Evolutionary conservation across 1,139 yeast genomes (phyloP).

Genomic region (Suhomyces ambrosiae): DNA sequence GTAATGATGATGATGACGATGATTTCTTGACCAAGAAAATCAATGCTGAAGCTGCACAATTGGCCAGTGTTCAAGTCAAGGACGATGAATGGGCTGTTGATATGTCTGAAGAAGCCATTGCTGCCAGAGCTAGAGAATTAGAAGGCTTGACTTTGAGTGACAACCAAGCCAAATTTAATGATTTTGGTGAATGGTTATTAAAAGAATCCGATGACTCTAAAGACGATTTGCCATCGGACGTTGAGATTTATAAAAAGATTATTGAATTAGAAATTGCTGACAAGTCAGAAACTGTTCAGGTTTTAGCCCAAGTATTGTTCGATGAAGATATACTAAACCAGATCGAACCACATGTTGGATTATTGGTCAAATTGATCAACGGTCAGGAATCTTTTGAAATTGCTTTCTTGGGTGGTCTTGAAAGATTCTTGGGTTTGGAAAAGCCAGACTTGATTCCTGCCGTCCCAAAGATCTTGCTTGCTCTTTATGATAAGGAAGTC

Average conservation of each 20-base stretch:
- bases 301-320: constrained; percentile 86
- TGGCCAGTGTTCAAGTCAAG: constrained; percentile 62
- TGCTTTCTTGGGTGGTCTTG: constrained; percentile 93
- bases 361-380: constrained; percentile 74
- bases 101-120: constrained; percentile 95
- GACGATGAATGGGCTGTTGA: constrained; percentile 99
- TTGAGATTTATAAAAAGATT: constrained; percentile 90
- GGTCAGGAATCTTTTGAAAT: constrained; percentile 70
- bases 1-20: constrained; percentile 57
- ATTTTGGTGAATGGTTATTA: constrained; percentile 89
- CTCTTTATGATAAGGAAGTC: constrained; percentile 80
- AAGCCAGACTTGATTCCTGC: constrained; percentile 72
- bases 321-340: constrained; percentile 77
- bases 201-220: constrained; percentile 54
- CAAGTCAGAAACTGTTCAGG: constrained; percentile 82
- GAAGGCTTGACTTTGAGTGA: constrained; percentile 58
- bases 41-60: constrained; percentile 80
- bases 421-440: constrained; percentile 85
- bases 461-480: constrained; percentile 80
- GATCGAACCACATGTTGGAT: constrained; percentile 75
- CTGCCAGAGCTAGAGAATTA: constrained; percentile 86
- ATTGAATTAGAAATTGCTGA: constrained; percentile 73
- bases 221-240: constrained; percentile 70
- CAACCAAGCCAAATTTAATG: constrained; percentile 56
- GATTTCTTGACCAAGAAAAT: constrained; percentile 79